Evolutionary conservation across 2,329 filamentous ascomycete genomes (phyloP).

Genomic region (Pseudogymnoascus sp.): DNA sequence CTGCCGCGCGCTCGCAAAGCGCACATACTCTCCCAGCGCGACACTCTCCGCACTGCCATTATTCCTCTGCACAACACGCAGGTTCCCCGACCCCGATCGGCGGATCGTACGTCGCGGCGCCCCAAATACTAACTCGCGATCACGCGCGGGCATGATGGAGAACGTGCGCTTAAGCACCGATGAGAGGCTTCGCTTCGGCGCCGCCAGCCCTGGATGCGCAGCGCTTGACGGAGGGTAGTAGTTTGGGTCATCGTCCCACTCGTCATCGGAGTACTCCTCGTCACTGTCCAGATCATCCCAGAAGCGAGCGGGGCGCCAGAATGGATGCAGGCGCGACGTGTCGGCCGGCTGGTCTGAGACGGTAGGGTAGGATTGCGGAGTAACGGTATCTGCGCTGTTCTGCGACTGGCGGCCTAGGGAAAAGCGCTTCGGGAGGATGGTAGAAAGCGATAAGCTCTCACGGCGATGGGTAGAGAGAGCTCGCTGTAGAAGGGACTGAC

Average conservation of each 20-base stretch:
- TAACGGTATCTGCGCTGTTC: constrained; percentile 15
- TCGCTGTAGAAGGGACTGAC: constrained; percentile 45
- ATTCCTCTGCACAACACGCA: constrained; percentile 49
- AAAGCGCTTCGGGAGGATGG: constrained; percentile 44
- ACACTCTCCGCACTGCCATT: constrained; percentile 31
- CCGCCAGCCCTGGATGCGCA: constrained; percentile 30
- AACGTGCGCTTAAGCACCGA: constrained; percentile 43
- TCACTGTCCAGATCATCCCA: constrained; percentile 34
- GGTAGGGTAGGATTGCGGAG: constrained; percentile 33
- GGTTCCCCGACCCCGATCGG: constrained; percentile 51
- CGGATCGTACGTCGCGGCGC: constrained; percentile 48
- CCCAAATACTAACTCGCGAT: constrained; percentile 16
- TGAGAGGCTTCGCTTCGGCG: constrained; percentile 42
- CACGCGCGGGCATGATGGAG: constrained; percentile 48
- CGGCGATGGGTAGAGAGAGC: constrained; percentile 33
- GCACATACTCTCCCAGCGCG: constrained; percentile 15
- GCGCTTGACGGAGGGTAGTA: neutral
- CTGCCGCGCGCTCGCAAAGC: constrained; percentile 8
- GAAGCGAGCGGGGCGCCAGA: constrained; percentile 50
- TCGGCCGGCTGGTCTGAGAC: constrained; percentile 43
- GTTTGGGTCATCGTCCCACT: constrained; percentile 12
- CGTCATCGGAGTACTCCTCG: constrained; percentile 23
- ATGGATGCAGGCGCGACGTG: constrained; percentile 49
- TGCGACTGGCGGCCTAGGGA: constrained; percentile 40
- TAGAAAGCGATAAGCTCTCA: constrained; percentile 41